Conservation (phyloP, 345 rosid species). For the Boechera retrofracta region DNA sequence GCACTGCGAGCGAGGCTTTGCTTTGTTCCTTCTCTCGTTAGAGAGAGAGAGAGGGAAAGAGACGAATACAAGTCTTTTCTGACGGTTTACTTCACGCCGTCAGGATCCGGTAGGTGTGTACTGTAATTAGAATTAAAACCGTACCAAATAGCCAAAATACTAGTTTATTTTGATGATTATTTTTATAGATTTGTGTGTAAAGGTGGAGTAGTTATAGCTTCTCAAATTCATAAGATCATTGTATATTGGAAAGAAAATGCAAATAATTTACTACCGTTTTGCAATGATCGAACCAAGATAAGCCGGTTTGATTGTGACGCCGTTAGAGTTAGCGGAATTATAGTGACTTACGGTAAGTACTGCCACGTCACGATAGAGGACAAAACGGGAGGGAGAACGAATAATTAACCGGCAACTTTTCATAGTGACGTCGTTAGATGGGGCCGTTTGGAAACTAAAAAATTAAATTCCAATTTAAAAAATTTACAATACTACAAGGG, state of each 20-base stretch:
- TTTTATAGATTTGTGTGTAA: neutral
- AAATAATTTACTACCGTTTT: neutral
- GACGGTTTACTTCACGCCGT: slow-evolving; percentile 62
- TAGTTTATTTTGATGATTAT: neutral
- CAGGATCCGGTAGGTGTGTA: slow-evolving; percentile 29
- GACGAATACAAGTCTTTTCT: slow-evolving; percentile 60
- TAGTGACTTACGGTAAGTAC: slow-evolving; percentile 32
- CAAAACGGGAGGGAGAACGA: slow-evolving; percentile 40
- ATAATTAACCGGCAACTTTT: slow-evolving; percentile 43
- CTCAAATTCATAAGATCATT: neutral
- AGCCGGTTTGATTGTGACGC: slow-evolving; percentile 27
- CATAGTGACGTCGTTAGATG: slow-evolving; percentile 43
- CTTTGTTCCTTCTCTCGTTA: slow-evolving; percentile 29
- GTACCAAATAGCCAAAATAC: slow-evolving; percentile 1
- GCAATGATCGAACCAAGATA: slow-evolving; percentile 8
- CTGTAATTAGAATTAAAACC: slow-evolving; percentile 9
- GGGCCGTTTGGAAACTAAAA: slow-evolving; percentile 32
- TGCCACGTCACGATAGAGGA: slow-evolving; percentile 39
- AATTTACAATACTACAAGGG: slow-evolving; percentile 24
- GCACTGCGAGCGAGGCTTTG: slow-evolving; percentile 42
- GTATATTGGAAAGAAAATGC: neutral
- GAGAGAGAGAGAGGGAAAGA: slow-evolving; percentile 43
- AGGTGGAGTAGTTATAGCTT: neutral
- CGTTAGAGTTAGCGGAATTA: slow-evolving; percentile 35
- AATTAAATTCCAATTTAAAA: slow-evolving; percentile 6